Evolutionary conservation across 2,329 filamentous ascomycete species (phyloP).

Genomic region (Clarireedia sp.): DNA sequence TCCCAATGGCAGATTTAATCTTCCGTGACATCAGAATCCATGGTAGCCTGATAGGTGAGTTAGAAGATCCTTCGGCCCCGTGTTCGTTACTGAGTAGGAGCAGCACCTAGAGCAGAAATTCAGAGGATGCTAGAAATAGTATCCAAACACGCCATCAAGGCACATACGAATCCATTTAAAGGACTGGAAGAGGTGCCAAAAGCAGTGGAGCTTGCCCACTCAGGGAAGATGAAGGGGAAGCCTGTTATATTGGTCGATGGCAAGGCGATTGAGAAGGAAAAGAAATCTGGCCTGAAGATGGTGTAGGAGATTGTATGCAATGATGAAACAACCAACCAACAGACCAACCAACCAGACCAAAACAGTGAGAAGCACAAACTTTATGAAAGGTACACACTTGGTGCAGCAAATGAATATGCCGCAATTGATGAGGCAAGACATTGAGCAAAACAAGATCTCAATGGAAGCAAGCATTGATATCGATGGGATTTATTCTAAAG

Average conservation of each 20-base stretch:
- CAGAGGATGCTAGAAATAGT: constrained; percentile 40
- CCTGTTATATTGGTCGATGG: constrained; percentile 44
- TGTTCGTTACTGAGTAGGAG: background rate
- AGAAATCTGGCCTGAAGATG: constrained; percentile 18
- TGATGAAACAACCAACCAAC: too few relatives aligned
- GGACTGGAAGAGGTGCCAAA: constrained; percentile 45
- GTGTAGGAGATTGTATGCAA: background rate
- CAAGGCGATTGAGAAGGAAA: constrained; percentile 26
- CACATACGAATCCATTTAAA: constrained; percentile 43
- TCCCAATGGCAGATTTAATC: constrained; percentile 40
- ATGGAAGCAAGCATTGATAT: background rate
- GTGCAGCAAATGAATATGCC: background rate
- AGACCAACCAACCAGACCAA: too few relatives aligned
- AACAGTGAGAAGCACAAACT: too few relatives aligned
- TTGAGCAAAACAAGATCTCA: background rate
- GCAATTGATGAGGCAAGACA: background rate
- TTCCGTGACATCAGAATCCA: constrained; percentile 45
- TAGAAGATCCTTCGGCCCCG: background rate
- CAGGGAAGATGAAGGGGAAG: constrained; percentile 48
- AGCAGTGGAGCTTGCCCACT: constrained; percentile 41
- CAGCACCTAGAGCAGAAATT: constrained; percentile 37
- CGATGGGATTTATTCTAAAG: background rate
- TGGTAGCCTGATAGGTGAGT: constrained; percentile 34
- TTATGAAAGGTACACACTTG: too few relatives aligned
- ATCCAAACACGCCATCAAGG: constrained; percentile 38